phyloP scores from a whole-genome alignment of 2,329 filamentous ascomycete species.

The Diaporthe sp. region DNA sequence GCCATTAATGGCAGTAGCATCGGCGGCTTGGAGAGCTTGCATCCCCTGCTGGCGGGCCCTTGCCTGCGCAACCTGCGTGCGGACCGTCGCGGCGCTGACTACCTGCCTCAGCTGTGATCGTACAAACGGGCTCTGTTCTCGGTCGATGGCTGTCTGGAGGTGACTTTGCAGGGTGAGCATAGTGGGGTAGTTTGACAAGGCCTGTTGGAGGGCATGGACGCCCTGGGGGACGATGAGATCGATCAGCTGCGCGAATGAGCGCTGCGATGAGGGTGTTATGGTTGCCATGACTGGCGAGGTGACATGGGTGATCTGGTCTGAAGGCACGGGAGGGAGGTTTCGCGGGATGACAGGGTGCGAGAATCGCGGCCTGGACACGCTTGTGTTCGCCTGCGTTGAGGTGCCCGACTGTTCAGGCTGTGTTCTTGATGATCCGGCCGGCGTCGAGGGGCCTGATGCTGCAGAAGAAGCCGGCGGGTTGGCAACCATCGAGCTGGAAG shows the following conservation, averaged over 20 bases:
- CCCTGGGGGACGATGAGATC: conserved; percentile 67
- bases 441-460: conserved; percentile 17
- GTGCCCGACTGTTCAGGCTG: conserved; percentile 17
- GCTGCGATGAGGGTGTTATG: conserved; percentile 52
- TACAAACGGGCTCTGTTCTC: conserved; percentile 61
- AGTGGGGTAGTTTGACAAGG: conserved; percentile 61
- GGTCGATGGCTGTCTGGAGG: conserved; percentile 65
- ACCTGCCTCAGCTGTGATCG: conserved; percentile 65
- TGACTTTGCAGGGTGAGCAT: conserved; percentile 63
- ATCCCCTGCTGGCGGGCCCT: conserved; percentile 46
- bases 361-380: conserved; percentile 37
- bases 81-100: conserved; percentile 61
- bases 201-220: conserved; percentile 59
- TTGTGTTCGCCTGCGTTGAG: conserved; percentile 16
- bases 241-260: conserved; percentile 65
- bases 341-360: conserved; percentile 37
- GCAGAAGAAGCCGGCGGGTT: conserved; percentile 25
- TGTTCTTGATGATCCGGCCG: conserved; percentile 31
- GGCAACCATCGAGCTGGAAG: conserved; percentile 34
- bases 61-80: conserved; percentile 60
- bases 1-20: conserved; percentile 27
- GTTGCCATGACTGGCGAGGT: conserved; percentile 51
- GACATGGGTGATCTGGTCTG: conserved; percentile 46
- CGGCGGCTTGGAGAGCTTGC: conserved; percentile 43
- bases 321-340: conserved; percentile 1